Base-by-base conservation (phyloP, 1,284 basidiomycete genomes). In the Austropuccinia psidii region DNA sequence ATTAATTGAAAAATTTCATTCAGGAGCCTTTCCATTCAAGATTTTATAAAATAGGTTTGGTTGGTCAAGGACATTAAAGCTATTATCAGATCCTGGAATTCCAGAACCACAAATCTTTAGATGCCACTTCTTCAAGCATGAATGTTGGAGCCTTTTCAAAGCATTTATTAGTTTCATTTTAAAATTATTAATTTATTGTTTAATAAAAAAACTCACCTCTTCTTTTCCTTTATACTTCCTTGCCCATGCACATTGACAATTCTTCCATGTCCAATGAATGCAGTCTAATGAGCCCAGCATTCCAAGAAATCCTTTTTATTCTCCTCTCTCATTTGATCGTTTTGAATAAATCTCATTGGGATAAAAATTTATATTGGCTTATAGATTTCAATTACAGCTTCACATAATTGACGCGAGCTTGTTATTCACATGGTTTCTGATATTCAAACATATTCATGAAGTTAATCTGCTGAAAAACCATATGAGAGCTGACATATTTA, bases 71-170 rank as follows among this genome's bases (percentile, higher is more conserved):
- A 60, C 29, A 35, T 60, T 60, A 4, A 60, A 35, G 27, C 37
- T n/a, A n/a, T 60, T 60, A 6, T 24, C 29, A 19, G 55, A 24
- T 15, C 55, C 61, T 24, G 9, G 45, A 11, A 50, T 66, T 24
- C 62, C 62, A 65, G 2, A 65, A 41, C 60, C 60, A 62, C 41
- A 62, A n/a, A 29, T 62, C 33, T n/a, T 39, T 1, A 27, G 60
- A 62, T 17, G 60, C 60, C 19, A 62, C 37, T 4, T 33, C 60
- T 39, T 62, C 60, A 62, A 62, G 60, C 8, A 62, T 43, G 4
- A 62, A 13, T 2, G 60, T 62, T 2, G 60, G 60, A 31, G 21
- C 50, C 50, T 52, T 8, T n/a, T n/a, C 50, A 52, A 8, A 52
- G 27, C 8, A 52, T 24, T 11, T 11, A 45, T 45, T n/a, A 45